Evolutionary conservation across 176 grass and related monocot genomes (phyloP), one percentile per base, ranked within the genome.

Genomic region (Thinopyrum elongatum): DNA sequence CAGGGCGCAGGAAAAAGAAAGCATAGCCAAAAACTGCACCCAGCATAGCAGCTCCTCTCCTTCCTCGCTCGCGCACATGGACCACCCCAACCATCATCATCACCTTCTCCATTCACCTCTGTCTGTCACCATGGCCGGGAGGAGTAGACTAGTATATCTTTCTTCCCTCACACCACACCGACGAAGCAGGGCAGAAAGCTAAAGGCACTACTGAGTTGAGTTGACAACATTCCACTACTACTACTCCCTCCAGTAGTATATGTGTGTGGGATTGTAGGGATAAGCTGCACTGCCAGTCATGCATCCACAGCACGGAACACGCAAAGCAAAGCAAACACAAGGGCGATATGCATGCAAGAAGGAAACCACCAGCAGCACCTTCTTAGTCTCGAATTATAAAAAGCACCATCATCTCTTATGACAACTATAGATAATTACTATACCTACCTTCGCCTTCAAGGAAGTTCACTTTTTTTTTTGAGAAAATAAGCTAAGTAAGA

Each of bases 381-480:
- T 53, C 59, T 76, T 51, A 46, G 39, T 51, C 35, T 26, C 35
- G 41, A 4, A 65, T 53, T 76, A 51, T 42, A 35, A 53, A 84
- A 84, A 73, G 59, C 83, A 77, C 11, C 28, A 69, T 65, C 38
- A 77, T 67, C 35, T 85, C 83, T 55, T 85, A 77, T 77, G 21
- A 77, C 8, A 77, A 77, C 73, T 85, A 67, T 85, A 66, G 83
- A 85, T 85, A 66, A 77, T 85, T 85, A 77, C 83, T 85, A 77
- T 85, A 85, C 83, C 72, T 55, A 85, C 44, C 61, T 85, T 85
- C 83, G 73, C 72, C 60, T 66, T 85, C 73, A 85, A 67, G 83
- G 73, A 77, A 85, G 72, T 85, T 49, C 19, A 55, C 71, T 36
- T 84, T 76, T 70, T 80, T 87, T 62, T 59, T 55, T 73, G 30